Base-by-base conservation (phyloP, 2,329 filamentous ascomycete genomes). In the Xylariomycetidae sp. region DNA sequence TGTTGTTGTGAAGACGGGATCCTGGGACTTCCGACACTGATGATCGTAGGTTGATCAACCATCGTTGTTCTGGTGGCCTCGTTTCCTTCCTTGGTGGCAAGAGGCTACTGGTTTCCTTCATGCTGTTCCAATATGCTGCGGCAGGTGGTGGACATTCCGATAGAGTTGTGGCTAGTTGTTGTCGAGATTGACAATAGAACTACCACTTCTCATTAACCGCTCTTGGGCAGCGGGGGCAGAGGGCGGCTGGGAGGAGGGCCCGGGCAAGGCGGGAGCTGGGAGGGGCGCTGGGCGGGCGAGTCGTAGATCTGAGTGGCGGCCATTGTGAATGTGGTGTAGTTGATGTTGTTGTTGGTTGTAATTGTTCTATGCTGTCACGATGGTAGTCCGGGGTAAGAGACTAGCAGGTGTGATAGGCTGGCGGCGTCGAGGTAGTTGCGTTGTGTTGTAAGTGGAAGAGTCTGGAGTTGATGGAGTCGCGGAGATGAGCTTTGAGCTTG, bases 181-280 rank as follows among this genome's bases (percentile, higher is more conserved):
- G 14, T 22, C n/a, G n/a, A 23, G 20, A 23, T 12, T 12, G 20
- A 23, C 12, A 23, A 23, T 23, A 23, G 8, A 8, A 29, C 22
- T 16, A 23, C 19, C 24, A 16, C 22, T 12, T 35, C 23, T 19
- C 28, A 20, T 53, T 75, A 76, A 48, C 63, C 65, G 52, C 70
- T 67, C 64, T 77, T 79, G 56, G 76, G 76, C 42, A 80, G 71
- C 60, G 76, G 72, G 58, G 76, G 76, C 34, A 80, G 72, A 60
- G 76, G 76, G 35, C 76, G 67, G 60, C 70, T 75, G 43, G 76
- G 76, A 51, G 76, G 76, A 40, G 76, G 76, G 49, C 76, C 76
- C 34, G 76, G 76, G 72, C 76, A 80, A 48, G 76, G 76, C 64
- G 76, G 76, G 46, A 81, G 73, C 53, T 79, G 74, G 48, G 75